Evolutionary conservation across 208 protist species (phyloP), one percentile per base, ranked within the genome.

Genomic region (Trypanosoma conorhini): DNA sequence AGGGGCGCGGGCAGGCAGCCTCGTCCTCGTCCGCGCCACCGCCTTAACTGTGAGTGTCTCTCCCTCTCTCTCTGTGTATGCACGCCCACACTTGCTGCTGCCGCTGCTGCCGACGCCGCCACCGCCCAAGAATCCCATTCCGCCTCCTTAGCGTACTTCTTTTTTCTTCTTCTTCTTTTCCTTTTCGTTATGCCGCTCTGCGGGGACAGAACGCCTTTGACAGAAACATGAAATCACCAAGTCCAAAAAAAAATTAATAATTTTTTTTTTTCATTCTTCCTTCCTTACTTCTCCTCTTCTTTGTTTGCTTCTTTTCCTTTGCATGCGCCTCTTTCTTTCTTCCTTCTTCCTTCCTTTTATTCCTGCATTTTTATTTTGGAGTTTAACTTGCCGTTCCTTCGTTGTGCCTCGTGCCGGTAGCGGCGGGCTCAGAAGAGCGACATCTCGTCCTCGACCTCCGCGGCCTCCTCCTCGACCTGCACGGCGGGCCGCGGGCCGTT

Each of bases 401-500:
- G 33, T 38, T 38, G 33, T 38, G 33, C 7, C 7, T 7, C 33
- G 42, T 19, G 42, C 17, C 17, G 1, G 15, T 46, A 3, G 17
- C 42, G 42, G 17, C 42, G 42, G 31, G 31, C 62, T 88, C 81
- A 97, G 70, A 97, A 97, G 55, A 95, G 90, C 13, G 92, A 93
- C 75, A 97, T 89, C 48, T 97, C 92, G 62, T 90, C 89, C 79
- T 91, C 88, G 65, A 82, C 85, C 81, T 97, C 92, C 1, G 88
- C 89, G 30, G 88, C 89, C 81, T 97, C 92, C 72, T 93, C 92
- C 71, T 95, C 92, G 9, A 97, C 68, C 73, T 83, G 86, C 51
- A 92, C 85, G 70, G 86, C 88, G 46, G 87, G 89, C 51, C 87
- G 85, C 17, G 92, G 89, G 35, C 92, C 92, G 80, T 93, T 91